These are phyloP conservation scores for Salix purpurea DNA, from an alignment of 345 rosid species.

Conservation along the genomic window DNA sequence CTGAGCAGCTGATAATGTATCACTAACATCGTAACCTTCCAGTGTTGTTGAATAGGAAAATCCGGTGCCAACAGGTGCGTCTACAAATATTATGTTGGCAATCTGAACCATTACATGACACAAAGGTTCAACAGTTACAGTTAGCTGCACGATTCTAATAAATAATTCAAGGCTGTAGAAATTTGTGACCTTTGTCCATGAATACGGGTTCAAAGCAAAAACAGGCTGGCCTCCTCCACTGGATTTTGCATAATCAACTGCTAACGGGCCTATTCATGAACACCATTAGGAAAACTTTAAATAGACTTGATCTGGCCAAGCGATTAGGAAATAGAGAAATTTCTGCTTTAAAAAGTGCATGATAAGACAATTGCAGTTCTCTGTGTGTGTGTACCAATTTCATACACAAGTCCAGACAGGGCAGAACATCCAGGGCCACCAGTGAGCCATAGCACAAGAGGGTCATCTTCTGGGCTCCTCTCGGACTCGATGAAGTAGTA, in stretches of 20 bases:
- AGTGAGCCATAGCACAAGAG: slow-evolving; percentile 33
- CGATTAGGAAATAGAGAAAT: background rate
- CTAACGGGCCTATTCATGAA: slow-evolving; percentile 19
- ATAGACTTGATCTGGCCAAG: background rate
- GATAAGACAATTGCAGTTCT: background rate
- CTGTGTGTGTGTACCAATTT: slow-evolving; percentile 16
- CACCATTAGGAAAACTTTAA: background rate
- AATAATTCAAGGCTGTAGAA: background rate
- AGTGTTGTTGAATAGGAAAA: slow-evolving; percentile 33
- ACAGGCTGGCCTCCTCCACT: slow-evolving; percentile 17
- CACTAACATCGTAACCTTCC: slow-evolving; percentile 3
- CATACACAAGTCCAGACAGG: slow-evolving; percentile 25
- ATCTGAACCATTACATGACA: background rate
- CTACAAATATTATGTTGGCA: slow-evolving; percentile 21
- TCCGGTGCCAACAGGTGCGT: slow-evolving; percentile 39
- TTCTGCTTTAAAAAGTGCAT: background rate
- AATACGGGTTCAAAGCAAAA: background rate
- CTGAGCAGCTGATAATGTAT: slow-evolving; percentile 11
- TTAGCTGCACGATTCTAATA: background rate
- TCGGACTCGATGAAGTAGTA: slow-evolving; percentile 34
- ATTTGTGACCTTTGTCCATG: slow-evolving; percentile 6
- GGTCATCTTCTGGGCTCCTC: slow-evolving; percentile 30
- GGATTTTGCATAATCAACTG: slow-evolving; percentile 14
- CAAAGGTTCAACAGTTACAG: background rate
- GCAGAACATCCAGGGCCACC: slow-evolving; percentile 49